A percentile compares a stretch with the other conserved stretches of the same genome.
phyloP scores from a whole-genome alignment of 176 grass and related monocot genomes.

The Poa annua region DNA sequence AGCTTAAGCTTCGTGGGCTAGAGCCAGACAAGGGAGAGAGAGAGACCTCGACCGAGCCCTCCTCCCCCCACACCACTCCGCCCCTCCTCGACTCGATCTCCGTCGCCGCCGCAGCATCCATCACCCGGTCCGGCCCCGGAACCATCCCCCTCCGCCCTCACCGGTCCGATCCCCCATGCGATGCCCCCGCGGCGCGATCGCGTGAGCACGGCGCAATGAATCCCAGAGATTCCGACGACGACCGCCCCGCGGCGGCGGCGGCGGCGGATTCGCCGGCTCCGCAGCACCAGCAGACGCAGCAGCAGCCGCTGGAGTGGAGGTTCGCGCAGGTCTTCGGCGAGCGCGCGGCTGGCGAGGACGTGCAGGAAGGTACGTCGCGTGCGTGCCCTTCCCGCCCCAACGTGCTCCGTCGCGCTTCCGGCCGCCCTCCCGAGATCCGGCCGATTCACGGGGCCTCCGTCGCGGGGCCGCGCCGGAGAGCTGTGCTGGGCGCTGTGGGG shows the following conservation, averaged over 20 bases:
- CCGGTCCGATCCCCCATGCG: slow-evolving; percentile 45
- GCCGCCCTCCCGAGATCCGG: slow-evolving; percentile 51
- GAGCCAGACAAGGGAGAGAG: background rate
- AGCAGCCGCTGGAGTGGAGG: slow-evolving; percentile 63
- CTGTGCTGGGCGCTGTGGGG: background rate
- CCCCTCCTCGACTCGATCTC: slow-evolving; percentile 50
- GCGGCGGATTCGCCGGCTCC: slow-evolving; percentile 27
- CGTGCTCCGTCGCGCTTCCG: background rate
- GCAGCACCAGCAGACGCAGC: slow-evolving; percentile 41
- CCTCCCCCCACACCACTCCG: slow-evolving; percentile 37
- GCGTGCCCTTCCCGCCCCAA: background rate
- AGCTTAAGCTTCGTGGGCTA: background rate
- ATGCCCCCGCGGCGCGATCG: slow-evolving; percentile 52
- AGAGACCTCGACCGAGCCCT: slow-evolving; percentile 40
- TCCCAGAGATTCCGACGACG: slow-evolving; percentile 44
- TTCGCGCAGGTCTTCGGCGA: slow-evolving; percentile 97
- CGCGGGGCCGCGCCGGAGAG: background rate
- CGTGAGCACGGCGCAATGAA: slow-evolving; percentile 64
- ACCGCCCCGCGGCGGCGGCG: slow-evolving; percentile 9
- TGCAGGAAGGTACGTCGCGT: slow-evolving; percentile 77
- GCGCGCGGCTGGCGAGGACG: slow-evolving; percentile 81
- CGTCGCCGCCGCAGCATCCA: slow-evolving; percentile 31
- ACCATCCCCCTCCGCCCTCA: background rate
- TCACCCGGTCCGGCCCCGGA: background rate
- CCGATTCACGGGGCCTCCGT: slow-evolving; percentile 34